phyloP scores from a whole-genome alignment of 176 grass and related monocot genomes.

The Stipa capillata region DNA sequence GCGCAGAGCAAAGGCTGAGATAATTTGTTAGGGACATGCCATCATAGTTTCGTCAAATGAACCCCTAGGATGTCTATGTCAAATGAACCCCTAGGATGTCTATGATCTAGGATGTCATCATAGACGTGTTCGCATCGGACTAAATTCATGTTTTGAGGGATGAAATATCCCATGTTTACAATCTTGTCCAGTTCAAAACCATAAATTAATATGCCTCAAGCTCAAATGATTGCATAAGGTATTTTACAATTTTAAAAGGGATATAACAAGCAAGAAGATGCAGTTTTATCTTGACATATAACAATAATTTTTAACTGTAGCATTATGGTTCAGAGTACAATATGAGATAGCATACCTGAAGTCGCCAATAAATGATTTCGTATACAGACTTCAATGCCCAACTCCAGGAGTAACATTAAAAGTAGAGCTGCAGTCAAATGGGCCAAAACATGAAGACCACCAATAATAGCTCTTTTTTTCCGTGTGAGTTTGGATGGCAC shows the following conservation, averaged over 20 bases:
- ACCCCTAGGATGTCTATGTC: not conserved
- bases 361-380: constrained; percentile 85
- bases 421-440: constrained; percentile 79
- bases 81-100: too few species aligned
- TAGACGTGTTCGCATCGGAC: too few species aligned
- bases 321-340: not conserved
- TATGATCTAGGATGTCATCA: too few species aligned
- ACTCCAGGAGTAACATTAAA: constrained; percentile 92
- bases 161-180: not conserved
- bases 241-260: not conserved
- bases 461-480: constrained; percentile 67
- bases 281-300: not conserved
- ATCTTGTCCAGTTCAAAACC: not conserved
- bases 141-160: not conserved
- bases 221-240: not conserved
- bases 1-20: not conserved
- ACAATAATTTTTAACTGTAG: not conserved
- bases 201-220: not conserved
- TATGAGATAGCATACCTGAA: constrained; percentile 60
- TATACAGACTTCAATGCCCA: constrained; percentile 96
- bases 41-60: not conserved
- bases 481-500: constrained; percentile 88
- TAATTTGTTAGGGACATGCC: not conserved
- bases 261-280: not conserved
- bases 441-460: constrained; percentile 72